Conservation (phyloP, 345 rosid species). For the Pistacia atlantica region DNA sequence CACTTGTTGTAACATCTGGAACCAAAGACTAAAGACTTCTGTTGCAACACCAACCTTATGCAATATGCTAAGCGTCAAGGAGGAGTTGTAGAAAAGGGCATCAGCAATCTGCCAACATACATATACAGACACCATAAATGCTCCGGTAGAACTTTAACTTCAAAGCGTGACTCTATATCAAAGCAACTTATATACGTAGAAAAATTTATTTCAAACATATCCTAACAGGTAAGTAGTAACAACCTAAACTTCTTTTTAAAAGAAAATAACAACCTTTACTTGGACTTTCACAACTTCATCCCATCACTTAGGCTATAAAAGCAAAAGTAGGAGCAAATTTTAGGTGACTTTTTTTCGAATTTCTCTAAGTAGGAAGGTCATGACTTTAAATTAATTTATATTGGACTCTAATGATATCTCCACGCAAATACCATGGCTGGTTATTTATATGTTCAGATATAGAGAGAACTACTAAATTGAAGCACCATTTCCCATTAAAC, state of each 20-base stretch:
- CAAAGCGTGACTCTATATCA: background rate
- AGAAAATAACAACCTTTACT: no score
- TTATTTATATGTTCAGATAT: background rate
- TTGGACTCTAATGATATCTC: no score
- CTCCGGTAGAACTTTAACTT: background rate
- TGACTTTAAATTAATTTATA: no score
- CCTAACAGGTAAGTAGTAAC: background rate
- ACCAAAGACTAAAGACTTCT: constrained; percentile 87
- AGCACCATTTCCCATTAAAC: background rate
- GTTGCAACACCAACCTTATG: constrained; percentile 78
- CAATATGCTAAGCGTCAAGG: constrained; percentile 75
- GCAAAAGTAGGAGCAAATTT: no score
- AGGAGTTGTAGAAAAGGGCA: constrained; percentile 87
- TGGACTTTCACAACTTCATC: no score
- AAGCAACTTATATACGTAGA: background rate
- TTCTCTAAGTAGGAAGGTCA: no score
- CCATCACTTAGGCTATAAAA: no score
- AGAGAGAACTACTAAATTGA: no score
- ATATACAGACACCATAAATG: no score
- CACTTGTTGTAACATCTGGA: constrained; percentile 91
- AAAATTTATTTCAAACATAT: background rate
- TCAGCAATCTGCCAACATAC: constrained; percentile 79
- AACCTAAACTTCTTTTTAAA: background rate
- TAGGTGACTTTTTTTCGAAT: no score
- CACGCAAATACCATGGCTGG: no score